Base-by-base conservation (phyloP, 352 stramenopile genomes). In the Globisporangium mamillatum region DNA sequence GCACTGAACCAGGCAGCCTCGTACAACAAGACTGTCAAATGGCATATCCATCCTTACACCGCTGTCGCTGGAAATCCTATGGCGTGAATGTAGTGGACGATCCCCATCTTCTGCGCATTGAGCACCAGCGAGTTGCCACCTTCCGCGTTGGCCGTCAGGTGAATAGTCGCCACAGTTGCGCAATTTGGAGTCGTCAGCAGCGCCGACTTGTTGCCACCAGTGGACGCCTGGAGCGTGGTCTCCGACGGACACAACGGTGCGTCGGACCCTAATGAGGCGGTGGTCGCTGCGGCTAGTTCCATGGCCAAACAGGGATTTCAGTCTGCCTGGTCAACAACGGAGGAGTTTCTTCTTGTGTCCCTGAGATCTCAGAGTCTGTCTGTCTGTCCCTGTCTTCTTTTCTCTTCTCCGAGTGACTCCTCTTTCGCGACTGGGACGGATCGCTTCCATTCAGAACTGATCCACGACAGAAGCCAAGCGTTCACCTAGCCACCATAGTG, bases 31-130 rank as follows among this genome's bases (percentile, higher is more conserved):
- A 54, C 22, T 18, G 46, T 20, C 52, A 14, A 32, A 14, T 5
- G 44, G 54, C 20, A 44, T 60, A 0, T 36, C 24, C 14, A 24
- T 48, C 1, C 66, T 12, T 66, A 71, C 48, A 71, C 9, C 20
- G 34, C 16, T 0, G 46, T 16, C 12, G 54, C 53, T 10, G 29
- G 25, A n/a, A 61, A 58, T 3, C 29, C 25, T 8, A 36, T 22
- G 8, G 41, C 36, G 66, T 66, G 58, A 14, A 66, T 22, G 32
- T 67, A 67, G 27, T 56, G 48, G 20, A 38, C 46, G 16, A 71
- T 16, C 1, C 66, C 59, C 25, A 67, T 9, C 1, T 10, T 7
- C 38, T 66, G 60, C 48, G 59, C 66, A 18, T 63, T n/a, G 24
- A 71, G 52, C 10, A 22, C 50, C 32, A 62, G 41, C 16, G 29